Evolutionary conservation across 768 basidiomycete species (phyloP).

Genomic region (Lentinula boryana): DNA sequence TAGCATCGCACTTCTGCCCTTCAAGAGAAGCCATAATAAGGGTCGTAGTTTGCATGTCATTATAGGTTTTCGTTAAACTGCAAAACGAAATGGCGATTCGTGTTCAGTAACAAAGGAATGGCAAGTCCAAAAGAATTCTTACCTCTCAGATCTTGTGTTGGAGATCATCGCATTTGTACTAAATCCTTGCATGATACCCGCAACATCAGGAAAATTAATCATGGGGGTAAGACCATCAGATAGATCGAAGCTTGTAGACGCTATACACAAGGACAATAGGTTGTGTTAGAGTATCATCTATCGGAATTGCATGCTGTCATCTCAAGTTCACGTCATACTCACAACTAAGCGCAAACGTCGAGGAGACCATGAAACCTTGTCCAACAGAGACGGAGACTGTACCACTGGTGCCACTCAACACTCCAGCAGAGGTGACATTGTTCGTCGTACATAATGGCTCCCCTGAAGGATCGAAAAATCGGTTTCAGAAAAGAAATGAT

Average conservation of each 20-base stretch:
- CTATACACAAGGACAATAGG: neutral
- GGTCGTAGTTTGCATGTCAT: neutral
- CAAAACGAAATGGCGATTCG: neutral
- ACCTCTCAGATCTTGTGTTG: neutral
- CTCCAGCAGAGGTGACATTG: neutral
- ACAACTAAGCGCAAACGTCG: neutral
- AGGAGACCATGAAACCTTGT: neutral
- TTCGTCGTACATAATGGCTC: neutral
- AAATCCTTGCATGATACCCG: neutral
- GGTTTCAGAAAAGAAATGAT: neutral
- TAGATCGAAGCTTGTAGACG: neutral
- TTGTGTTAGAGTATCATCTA: neutral
- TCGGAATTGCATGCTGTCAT: neutral
- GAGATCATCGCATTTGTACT: neutral
- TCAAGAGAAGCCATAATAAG: neutral
- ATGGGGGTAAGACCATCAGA: neutral
- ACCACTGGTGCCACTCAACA: neutral
- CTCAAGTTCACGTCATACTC: neutral
- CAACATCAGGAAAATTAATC: neutral
- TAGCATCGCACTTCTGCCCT: neutral
- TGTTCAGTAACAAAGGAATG: neutral
- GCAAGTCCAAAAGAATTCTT: neutral
- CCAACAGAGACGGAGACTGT: neutral
- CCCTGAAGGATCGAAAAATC: neutral
- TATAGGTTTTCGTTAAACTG: neutral